These are phyloP conservation scores for Fusarium sp. DNA, from an alignment of 2,329 filamentous ascomycete genomes.

Conservation along the genomic window DNA sequence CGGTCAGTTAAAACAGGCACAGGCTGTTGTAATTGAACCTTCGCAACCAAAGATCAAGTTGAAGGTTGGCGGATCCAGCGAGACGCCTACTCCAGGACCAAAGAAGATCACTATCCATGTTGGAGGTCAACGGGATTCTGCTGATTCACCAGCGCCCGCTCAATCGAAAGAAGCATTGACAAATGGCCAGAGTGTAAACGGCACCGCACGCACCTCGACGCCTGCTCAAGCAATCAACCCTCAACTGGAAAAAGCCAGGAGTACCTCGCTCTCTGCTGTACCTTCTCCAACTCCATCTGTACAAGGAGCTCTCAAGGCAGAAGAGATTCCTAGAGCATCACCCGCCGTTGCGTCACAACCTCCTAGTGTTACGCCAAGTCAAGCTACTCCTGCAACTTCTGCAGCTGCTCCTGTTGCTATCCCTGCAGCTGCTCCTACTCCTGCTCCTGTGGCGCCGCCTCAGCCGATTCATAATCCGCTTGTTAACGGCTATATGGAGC, in stretches of 20 bases:
- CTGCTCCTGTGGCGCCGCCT: constrained; percentile 38
- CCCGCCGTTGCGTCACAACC: constrained; percentile 44
- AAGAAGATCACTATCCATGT: constrained; percentile 81
- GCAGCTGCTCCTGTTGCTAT: not conserved
- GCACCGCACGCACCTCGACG: constrained; percentile 34
- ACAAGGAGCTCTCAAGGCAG: constrained; percentile 53
- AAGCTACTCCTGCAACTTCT: constrained; percentile 22
- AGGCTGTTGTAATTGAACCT: constrained; percentile 78
- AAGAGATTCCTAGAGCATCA: constrained; percentile 51
- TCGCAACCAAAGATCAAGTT: constrained; percentile 83
- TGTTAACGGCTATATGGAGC: constrained; percentile 53
- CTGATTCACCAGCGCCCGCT: constrained; percentile 63
- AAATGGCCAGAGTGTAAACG: constrained; percentile 45
- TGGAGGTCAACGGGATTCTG: constrained; percentile 68
- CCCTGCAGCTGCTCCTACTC: constrained; percentile 28
- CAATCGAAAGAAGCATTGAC: constrained; percentile 41
- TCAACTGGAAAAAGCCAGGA: constrained; percentile 58
- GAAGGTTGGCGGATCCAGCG: constrained; percentile 69
- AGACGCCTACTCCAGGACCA: constrained; percentile 58
- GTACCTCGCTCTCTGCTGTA: constrained; percentile 55
- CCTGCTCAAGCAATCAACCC: constrained; percentile 32
- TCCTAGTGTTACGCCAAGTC: constrained; percentile 31
- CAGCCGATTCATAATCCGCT: constrained; percentile 49
- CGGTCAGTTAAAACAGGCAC: constrained; percentile 77
- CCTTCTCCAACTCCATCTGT: constrained; percentile 62